Evolutionary conservation across 768 basidiomycete genomes (phyloP), one percentile per base, ranked within the genome.

Genomic region (Lactifluus subvellereus): DNA sequence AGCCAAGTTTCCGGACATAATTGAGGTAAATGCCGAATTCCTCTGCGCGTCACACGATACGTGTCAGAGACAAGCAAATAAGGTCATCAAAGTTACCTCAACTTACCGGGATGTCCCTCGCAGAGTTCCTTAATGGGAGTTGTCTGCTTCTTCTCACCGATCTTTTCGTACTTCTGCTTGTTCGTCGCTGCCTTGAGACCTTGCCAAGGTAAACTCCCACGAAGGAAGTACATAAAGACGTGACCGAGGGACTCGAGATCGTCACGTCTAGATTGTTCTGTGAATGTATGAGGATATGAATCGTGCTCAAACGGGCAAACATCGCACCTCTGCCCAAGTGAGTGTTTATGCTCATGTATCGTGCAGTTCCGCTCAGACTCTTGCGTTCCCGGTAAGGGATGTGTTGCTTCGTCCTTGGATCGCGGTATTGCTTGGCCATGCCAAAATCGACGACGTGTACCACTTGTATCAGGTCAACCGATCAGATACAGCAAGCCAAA

Each of bases 101-200:
- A 73, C 82, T 65, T 68, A 93, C 93, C 94, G 54, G 97, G 96
- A 78, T 88, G 94, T 61, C 93, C 91, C 69, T 98, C 97, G 71
- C 89, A 93, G 30, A 99, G 82, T 72, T 99, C 97, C 77, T 93
- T 96, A 75, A 99, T 98, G 7, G 90, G 89, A 33, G 97, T 98
- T 14, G 90, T 91, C 78, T 98, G 97, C 82, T 94, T 99, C 88
- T 99, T 99, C 81, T 99, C 96, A 66, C 96, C 96, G 74, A 99
- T 99, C 82, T 98, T 99, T 81, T 99, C 96, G 78, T 99, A 99
- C 81, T 98, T 93, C 75, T 98, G 97, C 80, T 99, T 99, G 81
- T 99, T 98, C 55, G 95, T 99, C 33, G 97, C 97, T 38, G 97
- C 97, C 77, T 98, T 98, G 61, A 99, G 83, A 61, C 97, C 97